Evolutionary conservation across 1,284 basidiomycete genomes (phyloP).

Genomic region (Inonotus hispidus): DNA sequence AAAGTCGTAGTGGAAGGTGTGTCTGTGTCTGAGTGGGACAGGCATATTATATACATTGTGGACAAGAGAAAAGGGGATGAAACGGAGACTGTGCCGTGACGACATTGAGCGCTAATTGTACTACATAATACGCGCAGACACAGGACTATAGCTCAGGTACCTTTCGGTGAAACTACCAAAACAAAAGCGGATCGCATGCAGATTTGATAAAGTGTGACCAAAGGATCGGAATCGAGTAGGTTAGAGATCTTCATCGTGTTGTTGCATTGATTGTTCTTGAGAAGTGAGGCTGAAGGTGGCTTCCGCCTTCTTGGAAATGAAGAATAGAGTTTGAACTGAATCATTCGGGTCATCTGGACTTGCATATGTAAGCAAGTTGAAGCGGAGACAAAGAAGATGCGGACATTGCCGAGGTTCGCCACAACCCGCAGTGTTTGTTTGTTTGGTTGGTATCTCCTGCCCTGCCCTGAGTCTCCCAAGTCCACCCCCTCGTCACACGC

Average conservation of each 20-base stretch:
- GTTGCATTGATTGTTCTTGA: neutral
- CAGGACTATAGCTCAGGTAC: neutral
- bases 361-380: neutral
- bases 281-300: too few species aligned
- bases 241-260: neutral
- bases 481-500: conserved; percentile 2
- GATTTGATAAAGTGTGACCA: neutral
- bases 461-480: conserved; percentile 5
- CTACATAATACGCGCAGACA: neutral
- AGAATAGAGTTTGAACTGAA: neutral
- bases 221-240: neutral
- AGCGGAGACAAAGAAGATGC: neutral
- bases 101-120: neutral
- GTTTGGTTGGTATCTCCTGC: too few species aligned
- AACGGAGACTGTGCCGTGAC: neutral
- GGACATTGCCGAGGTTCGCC: neutral
- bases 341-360: neutral
- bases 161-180: neutral
- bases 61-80: neutral
- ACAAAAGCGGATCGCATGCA: neutral
- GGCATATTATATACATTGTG: neutral
- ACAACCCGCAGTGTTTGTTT: neutral
- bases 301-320: neutral
- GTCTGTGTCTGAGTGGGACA: too few species aligned
- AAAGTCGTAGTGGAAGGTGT: neutral